Conservation (phyloP, 2,329 filamentous ascomycete species). For the Cryphonectria nitschkei region DNA sequence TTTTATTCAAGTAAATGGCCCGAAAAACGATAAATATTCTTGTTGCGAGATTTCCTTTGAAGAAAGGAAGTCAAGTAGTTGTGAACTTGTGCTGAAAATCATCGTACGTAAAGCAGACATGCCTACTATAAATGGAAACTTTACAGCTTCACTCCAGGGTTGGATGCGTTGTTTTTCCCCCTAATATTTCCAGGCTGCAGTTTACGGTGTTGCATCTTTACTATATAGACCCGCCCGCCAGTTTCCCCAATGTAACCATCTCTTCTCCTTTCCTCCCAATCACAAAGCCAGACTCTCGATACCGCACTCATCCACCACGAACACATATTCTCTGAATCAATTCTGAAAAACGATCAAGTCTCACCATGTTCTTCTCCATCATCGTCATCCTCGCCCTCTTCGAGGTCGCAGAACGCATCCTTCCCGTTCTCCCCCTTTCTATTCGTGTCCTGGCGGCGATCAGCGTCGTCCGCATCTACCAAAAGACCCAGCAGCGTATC, state of each 20-base stretch:
- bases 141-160: background rate
- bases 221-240: background rate
- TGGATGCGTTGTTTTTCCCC: background rate
- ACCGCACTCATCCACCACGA: conserved; percentile 1
- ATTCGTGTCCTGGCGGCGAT: background rate
- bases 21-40: too few species aligned
- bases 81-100: too few species aligned
- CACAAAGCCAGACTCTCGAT: conserved; percentile 2
- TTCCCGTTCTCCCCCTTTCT: background rate
- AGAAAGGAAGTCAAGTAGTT: too few species aligned
- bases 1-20: too few species aligned
- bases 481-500: background rate
- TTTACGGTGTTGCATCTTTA: background rate
- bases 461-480: background rate
- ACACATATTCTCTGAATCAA: background rate
- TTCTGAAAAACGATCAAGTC: too few species aligned
- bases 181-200: background rate
- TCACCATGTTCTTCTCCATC: conserved; percentile 3
- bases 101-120: background rate
- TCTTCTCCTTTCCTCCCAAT: background rate
- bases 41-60: too few species aligned
- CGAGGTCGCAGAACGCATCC: background rate
- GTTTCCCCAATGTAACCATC: background rate
- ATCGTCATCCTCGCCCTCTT: conserved; percentile 1
- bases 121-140: background rate